Percentiles rank a stretch among this genome's conserved stretches.
These are phyloP conservation scores for Chaetomium tenue DNA, from an alignment of 495 filamentous ascomycete species.

Conservation along the genomic window DNA sequence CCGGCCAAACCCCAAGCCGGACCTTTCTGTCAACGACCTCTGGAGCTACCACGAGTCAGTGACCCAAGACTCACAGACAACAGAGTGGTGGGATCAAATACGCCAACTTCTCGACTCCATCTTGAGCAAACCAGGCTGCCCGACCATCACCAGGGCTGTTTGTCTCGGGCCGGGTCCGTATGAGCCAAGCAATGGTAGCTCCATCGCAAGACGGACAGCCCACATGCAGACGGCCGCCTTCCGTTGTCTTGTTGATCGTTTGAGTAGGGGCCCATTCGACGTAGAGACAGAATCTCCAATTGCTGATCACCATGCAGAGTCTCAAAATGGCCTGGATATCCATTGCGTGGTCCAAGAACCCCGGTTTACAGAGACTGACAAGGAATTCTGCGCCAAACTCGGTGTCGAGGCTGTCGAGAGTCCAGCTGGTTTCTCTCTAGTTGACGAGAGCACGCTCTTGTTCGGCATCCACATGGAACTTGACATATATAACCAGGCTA, in stretches of 20 bases:
- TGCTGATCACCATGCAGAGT: constrained; percentile 25
- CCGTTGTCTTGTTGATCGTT: constrained; percentile 46
- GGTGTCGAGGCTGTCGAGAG: constrained; percentile 55
- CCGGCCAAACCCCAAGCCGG: constrained; percentile 34
- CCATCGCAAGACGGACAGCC: constrained; percentile 34
- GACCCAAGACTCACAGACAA: constrained; percentile 20
- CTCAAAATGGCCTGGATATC: constrained; percentile 27
- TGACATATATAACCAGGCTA: constrained; percentile 38
- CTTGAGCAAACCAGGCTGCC: constrained; percentile 14
- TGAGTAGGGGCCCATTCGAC: constrained; percentile 34
- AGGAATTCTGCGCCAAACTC: constrained; percentile 52
- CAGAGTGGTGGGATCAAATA: constrained; percentile 28
- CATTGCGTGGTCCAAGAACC: constrained; percentile 67
- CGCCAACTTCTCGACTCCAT: constrained; percentile 17
- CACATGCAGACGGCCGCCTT: constrained; percentile 64
- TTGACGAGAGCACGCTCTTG: constrained; percentile 49
- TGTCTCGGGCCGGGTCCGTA: constrained; percentile 48
- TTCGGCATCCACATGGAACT: constrained; percentile 64
- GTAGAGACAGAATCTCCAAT: not conserved
- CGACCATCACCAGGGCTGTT: constrained; percentile 38
- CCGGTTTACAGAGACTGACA: constrained; percentile 62
- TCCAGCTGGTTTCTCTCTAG: constrained; percentile 55
- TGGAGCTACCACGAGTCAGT: constrained; percentile 26
- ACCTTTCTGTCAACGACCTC: constrained; percentile 30
- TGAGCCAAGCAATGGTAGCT: constrained; percentile 42